Evolutionary conservation across 768 basidiomycete genomes (phyloP).

Genomic region (Boletus sensibilis): DNA sequence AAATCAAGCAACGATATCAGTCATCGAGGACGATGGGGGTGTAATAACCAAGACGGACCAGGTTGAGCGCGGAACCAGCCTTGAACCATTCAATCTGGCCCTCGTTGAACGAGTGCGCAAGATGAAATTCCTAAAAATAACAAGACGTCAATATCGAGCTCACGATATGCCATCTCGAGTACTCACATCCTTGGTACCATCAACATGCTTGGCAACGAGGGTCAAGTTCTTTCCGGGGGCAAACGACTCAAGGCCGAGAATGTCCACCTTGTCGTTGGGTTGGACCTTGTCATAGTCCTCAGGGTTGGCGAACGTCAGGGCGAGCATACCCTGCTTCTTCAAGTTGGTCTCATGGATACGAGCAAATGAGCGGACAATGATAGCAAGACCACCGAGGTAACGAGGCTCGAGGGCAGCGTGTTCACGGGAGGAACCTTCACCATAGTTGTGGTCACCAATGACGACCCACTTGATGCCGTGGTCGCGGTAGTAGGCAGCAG

Average conservation of each 20-base stretch:
- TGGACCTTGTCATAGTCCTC: constrained; percentile 93
- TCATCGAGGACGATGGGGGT: background rate
- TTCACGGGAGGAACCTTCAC: constrained; percentile 97
- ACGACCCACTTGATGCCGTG: constrained; percentile 95
- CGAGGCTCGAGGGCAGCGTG: constrained; percentile 96
- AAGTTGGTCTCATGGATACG: constrained; percentile 98
- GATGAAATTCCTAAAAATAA: constrained; percentile 55
- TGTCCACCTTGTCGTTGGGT: constrained; percentile 85
- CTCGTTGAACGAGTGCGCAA: constrained; percentile 95
- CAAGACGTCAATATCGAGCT: constrained; percentile 14
- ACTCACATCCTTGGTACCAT: constrained; percentile 69
- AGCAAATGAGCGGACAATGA: constrained; percentile 95
- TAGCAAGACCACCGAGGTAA: constrained; percentile 91
- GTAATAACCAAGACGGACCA: constrained; percentile 48
- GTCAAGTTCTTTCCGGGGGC: constrained; percentile 91
- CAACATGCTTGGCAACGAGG: constrained; percentile 75
- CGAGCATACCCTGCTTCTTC: constrained; percentile 99
- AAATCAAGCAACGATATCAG: constrained; percentile 7
- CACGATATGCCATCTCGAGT: background rate
- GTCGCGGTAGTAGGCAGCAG: constrained; percentile 86
- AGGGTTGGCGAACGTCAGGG: constrained; percentile 87
- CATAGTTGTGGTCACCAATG: constrained; percentile 94
- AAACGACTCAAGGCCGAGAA: constrained; percentile 85
- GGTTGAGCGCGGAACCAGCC: constrained; percentile 90
- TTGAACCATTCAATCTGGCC: constrained; percentile 99